phyloP scores from a whole-genome alignment of 495 filamentous ascomycete genomes.

The Endocarpon pusillum region DNA sequence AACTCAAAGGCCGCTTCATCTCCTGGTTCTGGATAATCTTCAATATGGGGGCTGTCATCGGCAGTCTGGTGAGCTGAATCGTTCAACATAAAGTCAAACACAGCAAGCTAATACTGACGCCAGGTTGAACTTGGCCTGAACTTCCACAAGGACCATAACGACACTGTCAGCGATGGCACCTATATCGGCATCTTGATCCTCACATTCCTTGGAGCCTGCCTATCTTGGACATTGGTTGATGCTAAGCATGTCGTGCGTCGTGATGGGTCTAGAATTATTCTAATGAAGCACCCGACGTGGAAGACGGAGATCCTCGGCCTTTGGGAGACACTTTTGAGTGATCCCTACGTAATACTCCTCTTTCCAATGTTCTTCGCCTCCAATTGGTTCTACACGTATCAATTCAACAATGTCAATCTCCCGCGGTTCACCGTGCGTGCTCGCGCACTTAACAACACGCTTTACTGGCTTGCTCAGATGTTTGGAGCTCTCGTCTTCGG shows the following conservation, averaged over 20 bases:
- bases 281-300: conserved; percentile 73
- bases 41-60: conserved; percentile 33
- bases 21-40: conserved; percentile 37
- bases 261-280: conserved; percentile 59
- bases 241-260: conserved; percentile 52
- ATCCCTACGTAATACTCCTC: conserved; percentile 27
- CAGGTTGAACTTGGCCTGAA: conserved; percentile 34
- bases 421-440: conserved; percentile 30
- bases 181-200: conserved; percentile 36
- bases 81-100: conserved; percentile 2
- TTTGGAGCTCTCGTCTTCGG: conserved; percentile 29
- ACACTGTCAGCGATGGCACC: conserved; percentile 28
- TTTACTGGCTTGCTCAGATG: conserved; percentile 39
- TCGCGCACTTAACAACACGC: conserved; percentile 27
- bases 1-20: conserved; percentile 31
- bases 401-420: conserved; percentile 36
- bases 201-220: conserved; percentile 34
- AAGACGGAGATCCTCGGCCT: conserved; percentile 26
- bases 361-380: conserved; percentile 41
- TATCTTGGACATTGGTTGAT: conserved; percentile 38
- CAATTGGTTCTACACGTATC: conserved; percentile 69
- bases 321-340: conserved; percentile 19
- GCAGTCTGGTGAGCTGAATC: conserved; percentile 29
- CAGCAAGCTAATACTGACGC: conserved; percentile 30
- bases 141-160: conserved; percentile 18